Evolutionary conservation across 1,284 basidiomycete species (phyloP), one percentile per base, ranked within the genome.

Genomic region (Phaffia rhodozyma): DNA sequence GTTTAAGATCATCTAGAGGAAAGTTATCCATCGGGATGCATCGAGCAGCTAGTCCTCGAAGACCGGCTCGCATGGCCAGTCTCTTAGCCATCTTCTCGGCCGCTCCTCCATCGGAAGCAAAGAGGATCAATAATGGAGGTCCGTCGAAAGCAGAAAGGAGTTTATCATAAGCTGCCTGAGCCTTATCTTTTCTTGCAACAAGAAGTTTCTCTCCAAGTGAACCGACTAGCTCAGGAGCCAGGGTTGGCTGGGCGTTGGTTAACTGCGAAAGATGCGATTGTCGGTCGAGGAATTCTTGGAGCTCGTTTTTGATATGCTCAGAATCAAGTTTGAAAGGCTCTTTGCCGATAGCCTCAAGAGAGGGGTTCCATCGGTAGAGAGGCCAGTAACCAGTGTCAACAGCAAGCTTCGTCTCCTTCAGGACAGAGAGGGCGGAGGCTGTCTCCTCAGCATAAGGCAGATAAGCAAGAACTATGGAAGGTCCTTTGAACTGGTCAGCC

Each of bases 331-430:
- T 82, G 80, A 98, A 98, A 55, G 91, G 87, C 70, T 92, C 89
- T 71, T 85, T 81, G 62, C 86, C 87, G 56, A 78, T 78, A 29
- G 76, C 77, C 71, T 90, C 89, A 71, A 87, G 86, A 68, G 82
- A 81, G 0, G 94, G 94, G 76, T 98, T 86, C 94, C 94, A 99
- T 66, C 96, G 84, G 81, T 97, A 99, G 58, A 98, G 80, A 0
- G 96, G 94, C 94, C 96, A 98, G 78, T 94, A 96, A 6, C 93
- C 94, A 23, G 90, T 84, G 72, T 97, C 92, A 56, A 98, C 89
- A 7, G 93, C 94, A 53, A 93, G 83, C 76, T 98, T 98, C 56
- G 94, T 98, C 79, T 97, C 92, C 75, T 94, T 92, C 78, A 98
- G 79, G 23, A 97, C 80, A 49, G 94, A 86, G 51, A 98, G 83